A percentile compares a stretch with the other conserved stretches of the same genome.
These are phyloP conservation scores for Pichia sp. DNA, from an alignment of 1,139 yeast genomes.

Conservation along the genomic window DNA sequence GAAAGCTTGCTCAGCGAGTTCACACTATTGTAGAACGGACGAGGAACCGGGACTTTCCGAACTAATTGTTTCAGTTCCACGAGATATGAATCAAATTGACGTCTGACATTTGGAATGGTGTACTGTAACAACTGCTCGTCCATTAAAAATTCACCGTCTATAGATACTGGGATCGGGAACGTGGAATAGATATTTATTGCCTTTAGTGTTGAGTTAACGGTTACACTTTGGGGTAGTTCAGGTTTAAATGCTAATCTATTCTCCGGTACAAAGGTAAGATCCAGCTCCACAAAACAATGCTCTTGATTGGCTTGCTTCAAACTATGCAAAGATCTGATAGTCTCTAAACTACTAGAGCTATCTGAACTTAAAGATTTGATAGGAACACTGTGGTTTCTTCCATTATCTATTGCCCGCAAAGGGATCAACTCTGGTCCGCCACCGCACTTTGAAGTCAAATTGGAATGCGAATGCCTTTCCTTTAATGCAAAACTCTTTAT, in stretches of 20 bases:
- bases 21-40: constrained; percentile 6
- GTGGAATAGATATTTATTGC: constrained; percentile 17
- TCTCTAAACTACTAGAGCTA: constrained; percentile 1
- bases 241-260: neutral
- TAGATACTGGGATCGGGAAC: constrained; percentile 20
- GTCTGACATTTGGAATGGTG: constrained; percentile 13
- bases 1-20: constrained; percentile 11
- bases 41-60: constrained; percentile 11
- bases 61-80: constrained; percentile 5
- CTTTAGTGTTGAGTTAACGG: constrained; percentile 11
- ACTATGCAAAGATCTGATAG: constrained; percentile 6
- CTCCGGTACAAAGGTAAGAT: constrained; percentile 6
- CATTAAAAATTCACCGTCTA: constrained; percentile 20
- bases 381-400: constrained; percentile 1
- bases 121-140: constrained; percentile 12
- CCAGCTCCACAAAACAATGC: constrained; percentile 10
- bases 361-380: neutral
- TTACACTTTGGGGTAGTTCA: constrained; percentile 16
- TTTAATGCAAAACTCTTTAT: constrained; percentile 7
- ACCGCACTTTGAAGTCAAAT: neutral
- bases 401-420: neutral
- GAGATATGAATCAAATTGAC: constrained; percentile 9
- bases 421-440: neutral
- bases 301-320: constrained; percentile 3
- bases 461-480: neutral